Percentiles rank a stretch among this genome's conserved stretches.
These are phyloP conservation scores for Pterocarpus macrocarpus DNA, from an alignment of 306 rosid genomes.

Conservation along the genomic window DNA sequence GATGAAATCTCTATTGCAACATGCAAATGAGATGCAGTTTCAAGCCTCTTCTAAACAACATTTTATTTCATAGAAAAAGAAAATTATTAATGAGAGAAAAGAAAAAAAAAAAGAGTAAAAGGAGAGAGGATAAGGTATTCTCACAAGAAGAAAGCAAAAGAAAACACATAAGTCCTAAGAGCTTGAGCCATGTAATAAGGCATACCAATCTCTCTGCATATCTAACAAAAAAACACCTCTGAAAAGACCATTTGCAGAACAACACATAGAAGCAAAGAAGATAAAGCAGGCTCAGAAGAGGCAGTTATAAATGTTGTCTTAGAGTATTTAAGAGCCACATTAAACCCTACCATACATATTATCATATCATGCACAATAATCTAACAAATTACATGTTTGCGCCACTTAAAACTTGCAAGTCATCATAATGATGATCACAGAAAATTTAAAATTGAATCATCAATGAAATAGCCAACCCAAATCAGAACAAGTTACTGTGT, in stretches of 20 bases:
- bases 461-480: not conserved
- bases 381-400: not conserved
- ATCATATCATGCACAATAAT: conserved; percentile 10
- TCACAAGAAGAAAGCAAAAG: not conserved
- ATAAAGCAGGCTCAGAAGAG: conserved; percentile 28
- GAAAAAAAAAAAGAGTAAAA: not conserved
- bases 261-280: not conserved
- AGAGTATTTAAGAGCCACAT: conserved; percentile 11
- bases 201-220: not conserved
- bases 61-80: not conserved
- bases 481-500: conserved; percentile 10
- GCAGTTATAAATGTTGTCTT: conserved; percentile 11
- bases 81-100: not conserved
- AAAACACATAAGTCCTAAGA: not conserved
- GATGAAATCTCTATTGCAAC: conserved; percentile 5
- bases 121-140: not conserved
- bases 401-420: conserved; percentile 9
- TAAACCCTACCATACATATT: not conserved
- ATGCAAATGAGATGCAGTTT: conserved; percentile 32
- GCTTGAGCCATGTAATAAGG: not conserved
- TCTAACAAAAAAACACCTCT: not conserved
- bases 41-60: conserved; percentile 27
- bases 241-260: not conserved
- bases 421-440: conserved; percentile 3
- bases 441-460: conserved; percentile 11